Percentiles rank a stretch among this genome's conserved stretches.
phyloP scores from a whole-genome alignment of 371 early-diverging fungal species.

The Coemansia sp. region DNA sequence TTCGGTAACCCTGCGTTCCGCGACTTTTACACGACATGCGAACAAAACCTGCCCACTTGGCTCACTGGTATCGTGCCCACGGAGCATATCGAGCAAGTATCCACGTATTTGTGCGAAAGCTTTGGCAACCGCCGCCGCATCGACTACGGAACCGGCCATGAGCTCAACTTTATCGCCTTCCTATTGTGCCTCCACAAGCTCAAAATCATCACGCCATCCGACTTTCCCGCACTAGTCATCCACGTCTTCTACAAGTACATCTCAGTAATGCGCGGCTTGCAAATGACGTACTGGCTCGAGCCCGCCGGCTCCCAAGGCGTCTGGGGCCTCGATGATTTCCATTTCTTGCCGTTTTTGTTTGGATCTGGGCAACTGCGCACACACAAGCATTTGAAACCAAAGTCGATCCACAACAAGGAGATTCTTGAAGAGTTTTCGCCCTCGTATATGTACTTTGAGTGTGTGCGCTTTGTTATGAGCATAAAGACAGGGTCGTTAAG shows the following conservation, averaged over 20 bases:
- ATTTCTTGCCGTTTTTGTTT: conserved; percentile 96
- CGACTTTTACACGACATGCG: conserved; percentile 70
- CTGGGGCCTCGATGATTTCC: conserved; percentile 99
- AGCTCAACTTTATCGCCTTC: conserved; percentile 93
- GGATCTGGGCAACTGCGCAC: conserved; percentile 85
- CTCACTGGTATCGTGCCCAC: conserved; percentile 42
- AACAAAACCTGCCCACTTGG: conserved; percentile 55
- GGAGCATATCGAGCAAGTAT: conserved; percentile 68
- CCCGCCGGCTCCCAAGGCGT: conserved; percentile 99
- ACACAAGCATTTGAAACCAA: conserved; percentile 82
- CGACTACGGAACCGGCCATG: conserved; percentile 99
- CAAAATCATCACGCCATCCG: conserved; percentile 60
- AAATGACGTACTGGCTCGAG: conserved; percentile 93
- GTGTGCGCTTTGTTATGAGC: conserved; percentile 84
- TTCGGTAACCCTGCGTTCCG: conserved; percentile 93
- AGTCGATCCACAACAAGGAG: conserved; percentile 80
- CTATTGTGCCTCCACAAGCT: conserved; percentile 82
- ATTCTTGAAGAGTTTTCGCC: conserved; percentile 78
- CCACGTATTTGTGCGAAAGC: conserved; percentile 77
- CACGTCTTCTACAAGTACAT: conserved; percentile 90
- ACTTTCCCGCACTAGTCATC: conserved; percentile 73
- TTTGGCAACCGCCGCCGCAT: conserved; percentile 96
- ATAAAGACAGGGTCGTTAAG: conserved; percentile 54
- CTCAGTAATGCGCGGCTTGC: conserved; percentile 80
- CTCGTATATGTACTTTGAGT: conserved; percentile 91